Conservation (phyloP, 257 asterid species). For the Striga asiatica region DNA sequence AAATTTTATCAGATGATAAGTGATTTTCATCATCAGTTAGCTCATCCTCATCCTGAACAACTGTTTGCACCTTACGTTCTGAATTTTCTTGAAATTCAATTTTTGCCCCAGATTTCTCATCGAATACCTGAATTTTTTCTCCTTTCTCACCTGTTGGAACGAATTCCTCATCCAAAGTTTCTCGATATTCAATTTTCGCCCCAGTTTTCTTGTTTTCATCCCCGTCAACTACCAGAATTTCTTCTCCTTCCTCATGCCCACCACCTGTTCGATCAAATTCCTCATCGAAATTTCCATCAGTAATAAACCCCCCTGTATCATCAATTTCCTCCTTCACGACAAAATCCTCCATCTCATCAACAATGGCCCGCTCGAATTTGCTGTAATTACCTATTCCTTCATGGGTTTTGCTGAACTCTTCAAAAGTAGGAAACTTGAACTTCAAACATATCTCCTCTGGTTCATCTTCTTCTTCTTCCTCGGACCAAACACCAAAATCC, state of each 20-base stretch:
- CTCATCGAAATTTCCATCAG: background rate
- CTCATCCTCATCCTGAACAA: background rate
- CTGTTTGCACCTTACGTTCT: background rate
- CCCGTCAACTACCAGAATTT: background rate
- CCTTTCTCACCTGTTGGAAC: too few relatives aligned
- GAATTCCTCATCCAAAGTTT: background rate
- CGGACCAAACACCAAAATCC: too few relatives aligned
- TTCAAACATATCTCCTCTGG: conserved; percentile 28
- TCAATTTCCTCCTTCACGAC: background rate
- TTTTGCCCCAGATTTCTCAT: too few relatives aligned
- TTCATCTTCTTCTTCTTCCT: conserved; percentile 19
- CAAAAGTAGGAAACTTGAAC: conserved; percentile 58
- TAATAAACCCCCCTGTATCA: conserved; percentile 7
- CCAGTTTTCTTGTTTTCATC: conserved; percentile 13
- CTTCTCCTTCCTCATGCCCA: conserved; percentile 17
- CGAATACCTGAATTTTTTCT: too few relatives aligned
- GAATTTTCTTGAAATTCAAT: background rate
- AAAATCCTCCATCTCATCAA: conserved; percentile 18
- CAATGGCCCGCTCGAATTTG: conserved; percentile 16
- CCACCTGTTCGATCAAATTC: background rate
- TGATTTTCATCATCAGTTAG: conserved; percentile 16
- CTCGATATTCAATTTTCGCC: background rate
- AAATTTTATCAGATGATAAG: conserved; percentile 12
- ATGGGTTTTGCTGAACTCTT: conserved; percentile 38
- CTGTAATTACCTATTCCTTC: conserved; percentile 16